These are phyloP conservation scores for Mycena albidolilacea DNA, from an alignment of 768 basidiomycete species.

Conservation along the genomic window DNA sequence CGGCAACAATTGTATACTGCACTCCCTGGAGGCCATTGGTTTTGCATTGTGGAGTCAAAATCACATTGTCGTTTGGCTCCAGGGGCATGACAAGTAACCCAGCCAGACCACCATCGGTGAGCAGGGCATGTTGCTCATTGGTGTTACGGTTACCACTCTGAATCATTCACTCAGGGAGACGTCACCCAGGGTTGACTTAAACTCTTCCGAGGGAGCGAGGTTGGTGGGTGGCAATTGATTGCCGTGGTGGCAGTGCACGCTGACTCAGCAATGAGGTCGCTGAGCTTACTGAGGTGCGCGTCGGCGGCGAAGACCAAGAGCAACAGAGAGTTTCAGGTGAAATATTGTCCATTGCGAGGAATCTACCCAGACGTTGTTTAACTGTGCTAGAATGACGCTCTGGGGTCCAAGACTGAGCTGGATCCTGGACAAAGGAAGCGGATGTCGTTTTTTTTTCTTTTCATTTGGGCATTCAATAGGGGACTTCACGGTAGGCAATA, in stretches of 20 bases:
- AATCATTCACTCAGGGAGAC: no score
- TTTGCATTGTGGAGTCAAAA: no score
- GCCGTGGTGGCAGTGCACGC: neutral
- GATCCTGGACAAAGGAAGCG: neutral
- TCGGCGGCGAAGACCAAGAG: neutral
- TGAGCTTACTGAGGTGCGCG: neutral
- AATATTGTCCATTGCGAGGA: neutral
- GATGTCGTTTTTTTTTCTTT: neutral
- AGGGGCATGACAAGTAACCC: no score
- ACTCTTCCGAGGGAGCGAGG: no score
- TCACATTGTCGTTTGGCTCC: no score
- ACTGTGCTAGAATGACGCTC: neutral
- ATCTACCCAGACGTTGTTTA: neutral
- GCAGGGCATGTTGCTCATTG: no score
- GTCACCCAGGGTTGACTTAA: no score
- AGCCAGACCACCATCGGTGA: no score
- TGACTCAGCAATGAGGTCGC: neutral
- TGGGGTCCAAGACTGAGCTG: neutral
- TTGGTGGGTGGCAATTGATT: neutral
- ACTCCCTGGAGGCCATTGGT: no score
- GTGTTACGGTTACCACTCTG: no score
- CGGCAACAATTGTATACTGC: no score
- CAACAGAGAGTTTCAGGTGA: neutral
- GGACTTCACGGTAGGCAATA: no score
- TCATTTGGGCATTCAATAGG: neutral